Conservation (phyloP, 768 basidiomycete genomes). For the Holtermanniella nyarrowii region DNA sequence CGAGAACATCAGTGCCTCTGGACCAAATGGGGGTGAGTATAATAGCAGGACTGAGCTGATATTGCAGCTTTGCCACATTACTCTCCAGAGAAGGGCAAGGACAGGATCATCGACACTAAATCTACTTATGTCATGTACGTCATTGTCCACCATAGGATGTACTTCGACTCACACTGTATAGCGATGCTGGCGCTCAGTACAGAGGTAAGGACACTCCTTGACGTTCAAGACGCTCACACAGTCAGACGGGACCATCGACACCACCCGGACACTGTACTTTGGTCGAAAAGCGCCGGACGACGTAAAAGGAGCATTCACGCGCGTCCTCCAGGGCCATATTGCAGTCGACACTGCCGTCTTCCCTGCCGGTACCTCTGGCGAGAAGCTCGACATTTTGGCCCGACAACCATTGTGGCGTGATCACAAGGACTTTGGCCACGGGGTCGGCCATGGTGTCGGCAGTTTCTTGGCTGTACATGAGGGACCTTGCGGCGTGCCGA, state of each 20-base stretch:
- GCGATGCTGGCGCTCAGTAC: constrained; percentile 69
- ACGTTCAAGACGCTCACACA: constrained; percentile 48
- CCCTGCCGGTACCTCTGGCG: constrained; percentile 78
- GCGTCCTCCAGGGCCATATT: constrained; percentile 94
- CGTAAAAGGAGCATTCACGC: constrained; percentile 73
- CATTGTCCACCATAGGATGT: constrained; percentile 5
- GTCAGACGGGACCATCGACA: constrained; percentile 74
- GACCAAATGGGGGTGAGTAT: constrained; percentile 64
- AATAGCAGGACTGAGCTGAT: neutral
- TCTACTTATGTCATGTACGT: constrained; percentile 81
- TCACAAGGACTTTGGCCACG: constrained; percentile 39
- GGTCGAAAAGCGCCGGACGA: constrained; percentile 77
- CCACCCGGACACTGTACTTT: constrained; percentile 51
- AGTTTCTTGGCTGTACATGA: constrained; percentile 38
- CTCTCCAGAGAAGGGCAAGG: constrained; percentile 57
- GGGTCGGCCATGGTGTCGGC: constrained; percentile 40
- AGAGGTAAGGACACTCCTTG: constrained; percentile 15
- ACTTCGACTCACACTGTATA: constrained; percentile 31
- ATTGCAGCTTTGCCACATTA: constrained; percentile 78
- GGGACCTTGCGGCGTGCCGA: constrained; percentile 65
- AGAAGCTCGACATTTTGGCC: constrained; percentile 77
- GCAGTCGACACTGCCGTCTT: constrained; percentile 83
- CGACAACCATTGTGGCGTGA: constrained; percentile 67
- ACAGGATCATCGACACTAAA: constrained; percentile 63
- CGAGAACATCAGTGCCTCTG: constrained; percentile 63